These are phyloP conservation scores for Przewalskia tangutica DNA, from an alignment of 257 asterid genomes.

Conservation along the genomic window DNA sequence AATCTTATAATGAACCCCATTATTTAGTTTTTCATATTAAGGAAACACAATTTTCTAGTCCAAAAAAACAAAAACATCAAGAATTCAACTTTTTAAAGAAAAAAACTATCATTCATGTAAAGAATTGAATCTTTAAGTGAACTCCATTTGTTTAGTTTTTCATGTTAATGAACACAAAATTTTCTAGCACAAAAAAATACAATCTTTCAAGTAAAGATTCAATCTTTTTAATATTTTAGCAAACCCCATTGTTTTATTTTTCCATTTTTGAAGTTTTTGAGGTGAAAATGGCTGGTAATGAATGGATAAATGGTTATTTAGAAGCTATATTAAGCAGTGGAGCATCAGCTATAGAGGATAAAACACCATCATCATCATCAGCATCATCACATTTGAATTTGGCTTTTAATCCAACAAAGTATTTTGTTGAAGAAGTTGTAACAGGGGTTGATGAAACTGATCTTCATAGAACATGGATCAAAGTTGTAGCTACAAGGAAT, in stretches of 20 bases:
- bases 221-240: not conserved
- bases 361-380: not conserved
- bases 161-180: not conserved
- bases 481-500: slow-evolving; percentile 69
- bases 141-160: not conserved
- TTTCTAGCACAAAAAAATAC: not conserved
- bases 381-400: not conserved
- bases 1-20: not conserved
- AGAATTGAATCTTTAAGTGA: not conserved
- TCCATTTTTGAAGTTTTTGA: not conserved
- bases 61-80: not conserved
- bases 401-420: slow-evolving; percentile 59
- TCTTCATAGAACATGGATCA: slow-evolving; percentile 80
- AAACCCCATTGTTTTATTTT: not conserved
- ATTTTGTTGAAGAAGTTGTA: slow-evolving; percentile 79
- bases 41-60: not conserved
- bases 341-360: slow-evolving; percentile 42
- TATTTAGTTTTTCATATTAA: not conserved
- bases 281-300: slow-evolving; percentile 63
- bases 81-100: not conserved
- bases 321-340: slow-evolving; percentile 85
- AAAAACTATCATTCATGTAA: not conserved
- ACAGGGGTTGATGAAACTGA: slow-evolving; percentile 72
- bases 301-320: slow-evolving; percentile 86
- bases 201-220: not conserved